Base-by-base conservation (phyloP, 2,329 filamentous ascomycete genomes). In the Penicillium sp. region DNA sequence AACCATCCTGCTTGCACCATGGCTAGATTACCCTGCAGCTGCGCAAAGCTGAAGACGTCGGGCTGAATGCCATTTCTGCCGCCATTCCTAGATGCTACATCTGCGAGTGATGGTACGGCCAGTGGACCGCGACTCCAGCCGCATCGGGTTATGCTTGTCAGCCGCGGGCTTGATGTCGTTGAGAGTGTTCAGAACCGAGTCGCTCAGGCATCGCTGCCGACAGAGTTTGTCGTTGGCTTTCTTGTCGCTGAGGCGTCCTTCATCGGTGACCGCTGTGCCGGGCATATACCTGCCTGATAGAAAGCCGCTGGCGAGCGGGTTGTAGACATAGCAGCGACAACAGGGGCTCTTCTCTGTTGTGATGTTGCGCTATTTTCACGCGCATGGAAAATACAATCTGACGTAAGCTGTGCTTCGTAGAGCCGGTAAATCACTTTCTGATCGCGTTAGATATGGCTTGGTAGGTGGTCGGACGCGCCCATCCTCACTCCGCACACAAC, bases 61-160 rank as follows among this genome's bases (percentile, higher is more conserved):
- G 25, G 49, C 12, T 25, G 31, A 6, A 39, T 39, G 20, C 20
- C 6, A 22, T 25, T 14, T 4, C 8, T 25, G 31, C 35, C 17
- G 35, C 20, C 10, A 7, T 47, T 3, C 14, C n/a, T 1, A 15
- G 3, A 7, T 28, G 22, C 42, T 20, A 5, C 20, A 28, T 22
- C 42, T 20, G 28, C 28, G 47, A 49, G 10, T 71, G 69, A 7
- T 20, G 42, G 6, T 4, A 5, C 4, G 25, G 20, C 41, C 22
- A 45, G 42, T 2, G 42, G 42, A 25, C 15, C 7, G 20, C 12
- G 2, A 28, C 22, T 15, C 5, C 12, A 22, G 42, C 22, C 22
- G 4, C 14, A 12, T 45, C 6, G 10, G 5, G 0, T 45, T 7
- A 8, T 28, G 42, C 11, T 8, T 47, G 12, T 47, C 14, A 31